phyloP scores from a whole-genome alignment of 352 stramenopile species.

The Pythium brassicae region DNA sequence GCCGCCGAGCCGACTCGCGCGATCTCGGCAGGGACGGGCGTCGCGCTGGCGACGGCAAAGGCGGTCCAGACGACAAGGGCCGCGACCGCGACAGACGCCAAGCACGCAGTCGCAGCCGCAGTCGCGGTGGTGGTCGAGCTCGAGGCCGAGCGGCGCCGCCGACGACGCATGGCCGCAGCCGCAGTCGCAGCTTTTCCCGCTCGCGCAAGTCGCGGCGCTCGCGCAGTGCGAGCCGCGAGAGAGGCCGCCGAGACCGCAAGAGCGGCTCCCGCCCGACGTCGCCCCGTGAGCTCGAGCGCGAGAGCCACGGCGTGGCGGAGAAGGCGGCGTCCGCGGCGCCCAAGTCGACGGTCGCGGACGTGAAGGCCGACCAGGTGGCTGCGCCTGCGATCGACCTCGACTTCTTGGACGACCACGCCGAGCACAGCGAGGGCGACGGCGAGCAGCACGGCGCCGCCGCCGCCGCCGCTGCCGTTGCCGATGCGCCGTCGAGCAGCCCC shows the following conservation, averaged over 20 bases:
- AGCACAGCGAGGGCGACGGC: constrained; percentile 38
- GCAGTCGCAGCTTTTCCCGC: constrained; percentile 47
- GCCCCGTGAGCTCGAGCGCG: constrained; percentile 6
- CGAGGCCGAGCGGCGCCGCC: constrained; percentile 1
- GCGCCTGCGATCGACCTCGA: constrained; percentile 82
- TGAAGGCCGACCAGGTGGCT: constrained; percentile 73
- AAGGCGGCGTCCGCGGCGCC: constrained; percentile 9
- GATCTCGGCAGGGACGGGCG: constrained; percentile 28
- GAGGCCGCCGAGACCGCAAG: constrained; percentile 8
- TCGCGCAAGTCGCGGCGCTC: constrained; percentile 39
- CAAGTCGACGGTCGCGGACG: constrained; percentile 48
- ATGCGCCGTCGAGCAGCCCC: not conserved
- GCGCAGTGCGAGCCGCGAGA: constrained; percentile 44
- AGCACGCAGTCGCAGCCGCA: constrained; percentile 35
- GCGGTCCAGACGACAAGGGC: constrained; percentile 21
- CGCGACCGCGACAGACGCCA: constrained; percentile 16
- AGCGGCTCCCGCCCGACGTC: constrained; percentile 12
- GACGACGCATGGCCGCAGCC: constrained; percentile 29
- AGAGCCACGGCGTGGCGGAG: constrained; percentile 1
- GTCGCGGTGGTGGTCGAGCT: constrained; percentile 21
- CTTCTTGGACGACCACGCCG: constrained; percentile 62
- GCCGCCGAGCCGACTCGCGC: constrained; percentile 40
- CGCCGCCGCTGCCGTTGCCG: not conserved
- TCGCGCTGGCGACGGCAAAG: constrained; percentile 9
- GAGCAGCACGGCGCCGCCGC: constrained; percentile 10